Evolutionary conservation across 768 basidiomycete species (phyloP), one percentile per base, ranked within the genome.

Genomic region (Coprinopsis sp.): DNA sequence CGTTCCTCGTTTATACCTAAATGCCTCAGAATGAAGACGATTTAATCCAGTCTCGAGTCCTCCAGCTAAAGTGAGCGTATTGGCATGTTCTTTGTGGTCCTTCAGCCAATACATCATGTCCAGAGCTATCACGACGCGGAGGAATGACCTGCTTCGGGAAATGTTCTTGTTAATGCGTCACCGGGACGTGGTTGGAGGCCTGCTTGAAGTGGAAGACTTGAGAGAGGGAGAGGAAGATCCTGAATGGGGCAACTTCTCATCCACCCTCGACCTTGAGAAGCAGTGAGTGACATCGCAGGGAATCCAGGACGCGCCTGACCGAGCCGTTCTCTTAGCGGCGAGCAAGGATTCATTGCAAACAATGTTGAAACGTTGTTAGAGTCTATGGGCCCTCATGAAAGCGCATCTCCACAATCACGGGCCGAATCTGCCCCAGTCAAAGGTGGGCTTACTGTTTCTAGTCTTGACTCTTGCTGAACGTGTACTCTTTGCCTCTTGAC

Each of bases 141-240:
- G 87, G 62, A 83, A 85, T 81, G 80, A 69, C 44, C 73, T 88
- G 39, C 73, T 90, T 60, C 72, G 73, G 33, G 77, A 88, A 61
- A 81, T 90, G 79, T 84, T 77, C 65, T 64, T 67, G 43, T 76
- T 90, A 70, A 73, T 87, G 39, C 73, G 71, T 47, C 71, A 70
- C 46, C 76, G 77, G 56, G 68, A 76, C 42, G 67, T 67, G 52
- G 56, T 74, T 34, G 74, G 74, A 19, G 50, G 66, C 27, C 51
- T 73, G 30, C 57, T 76, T 24, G 51, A 25, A 13, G 19, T 39
- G 29, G 49, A 43, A 33, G 49, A 54, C 10, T 40, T 50, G 22
- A 54, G 57, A 16, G 59, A 61, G 33, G 56, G 53, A 30, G 41
- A 47, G n/a, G 39, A 34, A 37, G 51, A 49, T 13, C 28, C 41